Percentiles rank a stretch among this genome's conserved stretches.
phyloP scores from a whole-genome alignment of 176 grass and related monocot genomes.

The Eragrostis curvula region DNA sequence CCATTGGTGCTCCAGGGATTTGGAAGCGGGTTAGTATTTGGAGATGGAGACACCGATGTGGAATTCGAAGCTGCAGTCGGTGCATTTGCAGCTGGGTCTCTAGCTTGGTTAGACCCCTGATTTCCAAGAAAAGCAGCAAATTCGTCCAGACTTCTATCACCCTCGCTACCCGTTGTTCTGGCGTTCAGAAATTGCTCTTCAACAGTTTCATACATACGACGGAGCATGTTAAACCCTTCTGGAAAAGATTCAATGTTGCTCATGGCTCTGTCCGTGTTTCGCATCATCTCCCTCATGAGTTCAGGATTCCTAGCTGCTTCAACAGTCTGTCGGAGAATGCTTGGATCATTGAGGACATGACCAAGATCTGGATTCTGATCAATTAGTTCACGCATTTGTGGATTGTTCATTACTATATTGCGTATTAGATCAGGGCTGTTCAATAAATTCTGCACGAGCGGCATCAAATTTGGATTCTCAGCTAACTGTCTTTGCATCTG shows the following conservation, averaged over 20 bases:
- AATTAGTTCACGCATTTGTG: slow-evolving; percentile 94
- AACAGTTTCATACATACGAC: slow-evolving; percentile 98
- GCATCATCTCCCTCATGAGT: slow-evolving; percentile 99
- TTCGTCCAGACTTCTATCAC: slow-evolving; percentile 67
- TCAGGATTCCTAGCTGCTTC: slow-evolving; percentile 94
- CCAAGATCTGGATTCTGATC: slow-evolving; percentile 97
- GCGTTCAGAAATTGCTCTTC: slow-evolving; percentile 98
- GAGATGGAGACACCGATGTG: slow-evolving; percentile 67
- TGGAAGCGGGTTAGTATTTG: slow-evolving; percentile 93
- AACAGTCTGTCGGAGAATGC: slow-evolving; percentile 86
- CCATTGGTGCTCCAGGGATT: slow-evolving; percentile 84
- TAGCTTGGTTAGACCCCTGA: slow-evolving; percentile 65
- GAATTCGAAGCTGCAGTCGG: slow-evolving; percentile 56
- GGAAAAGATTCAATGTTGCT: slow-evolving; percentile 98
- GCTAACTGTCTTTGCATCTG: slow-evolving; percentile 70
- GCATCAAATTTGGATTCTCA: slow-evolving; percentile 92
- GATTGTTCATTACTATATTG: slow-evolving; percentile 96
- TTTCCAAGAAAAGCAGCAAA: slow-evolving; percentile 90
- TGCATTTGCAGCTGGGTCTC: slow-evolving; percentile 45
- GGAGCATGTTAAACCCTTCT: slow-evolving; percentile 98
- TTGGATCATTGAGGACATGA: slow-evolving; percentile 96
- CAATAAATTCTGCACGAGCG: slow-evolving; percentile 83
- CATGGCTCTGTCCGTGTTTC: slow-evolving; percentile 98
- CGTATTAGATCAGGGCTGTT: slow-evolving; percentile 93
- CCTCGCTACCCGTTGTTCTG: slow-evolving; percentile 76